phyloP scores from a whole-genome alignment of 2,329 filamentous ascomycete genomes.

The Phaeoacremonium minimum region DNA sequence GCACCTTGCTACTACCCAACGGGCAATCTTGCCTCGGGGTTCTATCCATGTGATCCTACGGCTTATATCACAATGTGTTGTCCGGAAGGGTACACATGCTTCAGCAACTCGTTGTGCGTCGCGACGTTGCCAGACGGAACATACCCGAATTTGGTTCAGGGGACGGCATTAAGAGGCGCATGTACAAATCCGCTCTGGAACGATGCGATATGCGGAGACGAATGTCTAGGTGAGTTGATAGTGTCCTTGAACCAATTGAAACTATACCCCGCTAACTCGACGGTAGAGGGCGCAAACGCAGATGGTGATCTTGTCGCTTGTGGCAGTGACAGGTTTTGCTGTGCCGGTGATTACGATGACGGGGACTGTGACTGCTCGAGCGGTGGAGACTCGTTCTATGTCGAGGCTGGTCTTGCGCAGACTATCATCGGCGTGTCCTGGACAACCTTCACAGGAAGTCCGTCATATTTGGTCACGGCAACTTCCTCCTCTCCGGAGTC shows the following conservation, averaged over 20 bases:
- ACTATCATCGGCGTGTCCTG: slow-evolving; percentile 12
- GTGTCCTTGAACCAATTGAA: not conserved
- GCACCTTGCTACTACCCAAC: slow-evolving; percentile 16
- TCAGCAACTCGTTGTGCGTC: slow-evolving; percentile 15
- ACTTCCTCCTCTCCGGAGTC: not conserved
- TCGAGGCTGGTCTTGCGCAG: slow-evolving; percentile 10
- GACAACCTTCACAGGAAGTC: slow-evolving; percentile 7
- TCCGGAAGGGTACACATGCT: slow-evolving; percentile 18
- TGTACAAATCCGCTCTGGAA: slow-evolving; percentile 19
- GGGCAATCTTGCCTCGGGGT: slow-evolving; percentile 11
- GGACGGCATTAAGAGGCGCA: slow-evolving; percentile 13
- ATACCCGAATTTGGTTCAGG: slow-evolving; percentile 12
- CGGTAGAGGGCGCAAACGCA: no score
- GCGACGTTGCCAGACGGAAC: slow-evolving; percentile 10
- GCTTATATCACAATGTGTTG: slow-evolving; percentile 16
- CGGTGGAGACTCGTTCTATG: slow-evolving; percentile 5
- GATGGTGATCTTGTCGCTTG: slow-evolving; percentile 13
- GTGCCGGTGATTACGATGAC: slow-evolving; percentile 12
- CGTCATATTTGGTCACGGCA: not conserved
- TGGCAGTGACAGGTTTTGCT: slow-evolving; percentile 14
- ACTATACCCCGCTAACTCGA: not conserved
- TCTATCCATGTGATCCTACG: slow-evolving; percentile 13
- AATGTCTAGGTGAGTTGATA: slow-evolving; percentile 14
- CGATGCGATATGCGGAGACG: slow-evolving; percentile 15
- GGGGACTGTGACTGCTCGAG: slow-evolving; percentile 14